Evolutionary conservation across 1,284 basidiomycete species (phyloP), one percentile per base, ranked within the genome.

Genomic region (Porodaedalea pini): DNA sequence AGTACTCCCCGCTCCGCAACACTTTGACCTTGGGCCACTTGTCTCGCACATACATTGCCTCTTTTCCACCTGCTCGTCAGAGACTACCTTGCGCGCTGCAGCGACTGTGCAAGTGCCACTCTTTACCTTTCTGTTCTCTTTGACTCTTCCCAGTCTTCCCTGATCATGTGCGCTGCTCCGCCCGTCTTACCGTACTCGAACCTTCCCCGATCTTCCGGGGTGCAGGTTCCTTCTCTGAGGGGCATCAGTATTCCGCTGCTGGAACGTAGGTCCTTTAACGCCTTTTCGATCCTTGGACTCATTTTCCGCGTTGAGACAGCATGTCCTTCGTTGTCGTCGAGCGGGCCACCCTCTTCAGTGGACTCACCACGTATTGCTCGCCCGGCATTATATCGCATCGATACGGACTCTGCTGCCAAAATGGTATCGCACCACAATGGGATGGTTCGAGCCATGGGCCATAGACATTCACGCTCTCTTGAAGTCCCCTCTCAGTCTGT

Each of bases 381-480:
- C 8, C 49, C 56, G n/a, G 34, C 25, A 2, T 37, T 45, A 23
- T 21, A 45, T 11, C 39, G 50, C 6, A 57, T 57, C 31, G 41
- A 57, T 31, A 57, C 56, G 1, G n/a, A n/a, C 32, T 6, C 32
- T 34, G 32, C 13, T 34, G 7, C 7, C 19, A 17, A 21, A 41
- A 1, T 17, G 8, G 19, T 15, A 8, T 2, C 19, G 23, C 45
- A 31, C n/a, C 45, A 15, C 10, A 11, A 39, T n/a, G 31, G 27
- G 49, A 15, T 11, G 32, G 21, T 13, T 47, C 45, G 32, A 27
- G 19, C 34, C 15, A 7, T 25, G 8, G 54, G 47, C 8, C 45
- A 56, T 27, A 37, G 34, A 17, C 44, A 56, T 13, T 56, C 54
- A 19, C 53, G 53, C 17, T 49, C 45, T 48, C 23, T 49, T 34